Base-by-base conservation (phyloP, 768 basidiomycete genomes). In the Naganishia friedmannii region DNA sequence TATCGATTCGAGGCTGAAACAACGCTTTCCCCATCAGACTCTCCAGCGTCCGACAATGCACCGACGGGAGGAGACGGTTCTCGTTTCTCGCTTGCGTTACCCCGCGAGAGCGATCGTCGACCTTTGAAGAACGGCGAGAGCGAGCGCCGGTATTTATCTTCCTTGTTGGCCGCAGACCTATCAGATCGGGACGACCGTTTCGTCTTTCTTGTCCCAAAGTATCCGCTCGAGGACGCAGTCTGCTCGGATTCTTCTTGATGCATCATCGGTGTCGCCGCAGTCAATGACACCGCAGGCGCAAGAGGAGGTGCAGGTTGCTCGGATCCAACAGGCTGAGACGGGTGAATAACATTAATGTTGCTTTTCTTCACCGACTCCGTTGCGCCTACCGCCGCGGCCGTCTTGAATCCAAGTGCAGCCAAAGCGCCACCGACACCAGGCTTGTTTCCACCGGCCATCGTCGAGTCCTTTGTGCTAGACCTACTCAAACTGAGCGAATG, bases 91-190 rank as follows among this genome's bases (percentile, higher is more conserved):
- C 68, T 67, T 68, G 28, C 31, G 69, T 70, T 39, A 66, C 54
- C 82, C 71, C 89, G 86, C 68, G 87, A 85, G 39, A 90, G 85
- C 1, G 76, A 75, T 12, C 74, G 70, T 53, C 90, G 85, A 68
- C 91, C 86, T 53, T 83, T 83, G 79, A 96, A 95, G 51, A 82
- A 81, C 2, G 93, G 90, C 1, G 92, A 91, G 74, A 88, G 84
- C 55, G 90, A 89, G 23, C 65, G 32, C 21, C 54, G 51, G 31
- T 68, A 57, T 23, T 67, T 69, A 26, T 65, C 66, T 39, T 70
- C 60, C 60, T 63, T 63, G 42, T 63, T 63, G 39, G 60, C 42
- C 12, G 34, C 34, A 2, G 60, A 42, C 29, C 60, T 48, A n/a
- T 31, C 42, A 12, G 28, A 26, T n/a, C 56, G 55, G 39, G 39